Base-by-base conservation (phyloP, 2,329 filamentous ascomycete genomes). In the Penicillium sp. region DNA sequence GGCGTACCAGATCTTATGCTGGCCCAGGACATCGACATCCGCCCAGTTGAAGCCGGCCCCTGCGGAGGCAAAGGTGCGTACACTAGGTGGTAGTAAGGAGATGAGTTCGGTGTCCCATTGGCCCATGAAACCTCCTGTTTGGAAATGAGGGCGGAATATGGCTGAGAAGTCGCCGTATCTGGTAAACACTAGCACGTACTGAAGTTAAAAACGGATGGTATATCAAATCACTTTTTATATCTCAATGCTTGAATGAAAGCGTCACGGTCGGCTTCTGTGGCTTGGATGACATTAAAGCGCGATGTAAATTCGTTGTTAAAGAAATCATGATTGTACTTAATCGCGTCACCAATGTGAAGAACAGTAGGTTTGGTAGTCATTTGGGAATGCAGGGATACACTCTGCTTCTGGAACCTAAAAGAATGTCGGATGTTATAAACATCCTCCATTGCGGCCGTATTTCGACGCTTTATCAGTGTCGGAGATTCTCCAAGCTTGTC, bases 1-100 rank as follows among this genome's bases (percentile, higher is more conserved):
- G 48, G 74, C 68, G 53, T 79, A 79, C 70, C 64, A 82, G 59
- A 78, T 75, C 1, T 64, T 61, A 1, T 64, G 66, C 0, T 65
- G 60, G 5, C 69, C 80, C 50, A 85, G 72, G 0, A 72, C 68
- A 35, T 79, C 73, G 0, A 82, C 84, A 60, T 88, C 83, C 0
- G 83, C 85, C 85, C 85, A 88, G 70, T 88, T 85, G 65, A 85
- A 88, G 18, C 86, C 81, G 4, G 85, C 85, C 3, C 86, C 86
- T 5, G 86, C 85, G 51, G 81, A 84, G 42, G 85, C 83, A 72
- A 85, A 88, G 27, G 89, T 82, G 58, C 78, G 79, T 60, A 85
- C 82, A 25, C 77, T 81, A 1, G 68, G 41, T 0, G 86, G 86
- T 4, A 89, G 71, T 20, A 84, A 69, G 1, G 67, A 64, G 35